Percentiles rank a stretch among this genome's conserved stretches.
phyloP scores from a whole-genome alignment of 257 asterid species.

The Solanum okadae region DNA sequence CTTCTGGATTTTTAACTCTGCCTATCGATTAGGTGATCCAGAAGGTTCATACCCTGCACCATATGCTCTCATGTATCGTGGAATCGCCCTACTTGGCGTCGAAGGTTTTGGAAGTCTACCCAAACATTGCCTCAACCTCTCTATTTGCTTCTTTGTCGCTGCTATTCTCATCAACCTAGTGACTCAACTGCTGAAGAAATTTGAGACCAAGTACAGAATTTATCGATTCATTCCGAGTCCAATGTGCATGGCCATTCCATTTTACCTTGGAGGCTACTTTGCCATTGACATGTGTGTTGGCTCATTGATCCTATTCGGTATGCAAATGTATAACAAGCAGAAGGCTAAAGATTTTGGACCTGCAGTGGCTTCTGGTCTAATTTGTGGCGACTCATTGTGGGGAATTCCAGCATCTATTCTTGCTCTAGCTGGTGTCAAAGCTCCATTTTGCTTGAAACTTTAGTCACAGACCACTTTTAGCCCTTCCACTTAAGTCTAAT shows the following conservation, averaged over 20 bases:
- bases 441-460: conserved; percentile 65
- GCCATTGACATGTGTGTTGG: conserved; percentile 77
- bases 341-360: conserved; percentile 34
- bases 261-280: conserved; percentile 57
- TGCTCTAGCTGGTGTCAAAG: conserved; percentile 30
- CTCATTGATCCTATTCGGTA: conserved; percentile 39
- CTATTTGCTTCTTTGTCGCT: conserved; percentile 19
- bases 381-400: conserved; percentile 72
- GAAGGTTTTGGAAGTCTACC: conserved; percentile 49
- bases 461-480: not conserved
- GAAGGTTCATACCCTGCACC: conserved; percentile 30
- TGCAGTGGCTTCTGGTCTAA: conserved; percentile 65
- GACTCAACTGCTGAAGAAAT: conserved; percentile 8
- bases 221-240: conserved; percentile 56
- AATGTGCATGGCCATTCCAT: conserved; percentile 82
- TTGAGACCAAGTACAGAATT: conserved; percentile 30
- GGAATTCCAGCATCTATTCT: conserved; percentile 64
- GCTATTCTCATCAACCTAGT: conserved; percentile 21
- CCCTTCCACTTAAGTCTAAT: too few relatives aligned
- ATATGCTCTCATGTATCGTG: conserved; percentile 23
- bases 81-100: conserved; percentile 27
- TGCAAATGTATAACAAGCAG: conserved; percentile 29
- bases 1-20: not conserved
- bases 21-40: not conserved
- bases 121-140: conserved; percentile 39